Conservation (phyloP, 2,329 filamentous ascomycete species). For the Apiospora saccharicola region DNA sequence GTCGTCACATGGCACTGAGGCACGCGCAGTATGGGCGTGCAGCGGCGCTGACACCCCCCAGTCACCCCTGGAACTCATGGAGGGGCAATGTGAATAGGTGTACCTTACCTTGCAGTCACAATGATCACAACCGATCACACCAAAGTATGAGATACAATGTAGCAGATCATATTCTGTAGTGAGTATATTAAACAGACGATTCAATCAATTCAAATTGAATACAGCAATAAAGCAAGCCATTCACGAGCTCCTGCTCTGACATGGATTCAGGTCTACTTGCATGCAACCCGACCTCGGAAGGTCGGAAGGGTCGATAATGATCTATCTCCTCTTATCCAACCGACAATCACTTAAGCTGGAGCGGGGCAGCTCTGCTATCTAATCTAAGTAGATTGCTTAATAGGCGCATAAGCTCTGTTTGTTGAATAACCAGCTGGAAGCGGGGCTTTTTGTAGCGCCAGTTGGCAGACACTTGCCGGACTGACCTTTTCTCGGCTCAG, state of each 20-base stretch:
- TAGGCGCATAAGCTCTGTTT: background rate
- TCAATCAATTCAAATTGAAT: background rate
- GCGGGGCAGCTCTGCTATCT: constrained; percentile 16
- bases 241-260: background rate
- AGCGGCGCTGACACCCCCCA: background rate
- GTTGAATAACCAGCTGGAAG: constrained; percentile 1
- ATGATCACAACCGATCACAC: background rate
- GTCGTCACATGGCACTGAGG: constrained; percentile 20
- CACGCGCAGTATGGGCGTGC: background rate
- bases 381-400: background rate
- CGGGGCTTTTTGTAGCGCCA: background rate
- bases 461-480: background rate
- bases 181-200: background rate
- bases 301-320: background rate
- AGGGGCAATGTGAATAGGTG: background rate
- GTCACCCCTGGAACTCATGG: constrained; percentile 4
- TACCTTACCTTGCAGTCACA: background rate
- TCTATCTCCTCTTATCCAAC: background rate
- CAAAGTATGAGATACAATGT: background rate
- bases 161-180: background rate
- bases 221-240: background rate
- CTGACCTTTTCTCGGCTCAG: background rate
- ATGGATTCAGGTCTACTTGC: background rate
- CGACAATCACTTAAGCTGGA: background rate
- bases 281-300: background rate